phyloP scores from a whole-genome alignment of 805 yeast species.

The Ogataea degrootiae region DNA sequence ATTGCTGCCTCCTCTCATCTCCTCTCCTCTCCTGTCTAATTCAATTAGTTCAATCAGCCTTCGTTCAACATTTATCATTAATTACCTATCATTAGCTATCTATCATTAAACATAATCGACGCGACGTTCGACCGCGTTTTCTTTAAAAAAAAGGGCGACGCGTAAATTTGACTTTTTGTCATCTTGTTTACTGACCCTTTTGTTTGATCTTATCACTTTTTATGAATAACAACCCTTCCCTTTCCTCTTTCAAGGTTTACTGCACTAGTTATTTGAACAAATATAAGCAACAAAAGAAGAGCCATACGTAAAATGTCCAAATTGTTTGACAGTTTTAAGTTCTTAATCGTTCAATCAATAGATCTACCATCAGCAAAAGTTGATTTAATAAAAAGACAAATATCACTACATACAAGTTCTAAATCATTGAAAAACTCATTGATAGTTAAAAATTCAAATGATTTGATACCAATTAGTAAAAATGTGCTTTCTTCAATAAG shows the following conservation, averaged over 20 bases:
- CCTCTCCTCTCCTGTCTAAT: background rate
- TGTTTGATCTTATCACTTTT: too few relatives aligned
- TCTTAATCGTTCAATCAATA: conserved; percentile 15
- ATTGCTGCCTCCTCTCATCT: background rate
- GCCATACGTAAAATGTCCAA: conserved; percentile 2
- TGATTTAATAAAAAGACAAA: conserved; percentile 11
- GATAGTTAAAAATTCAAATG: conserved; percentile 10
- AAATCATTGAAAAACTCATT: conserved; percentile 6
- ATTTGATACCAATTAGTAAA: conserved; percentile 8
- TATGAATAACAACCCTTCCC: too few relatives aligned
- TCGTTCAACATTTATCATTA: background rate
- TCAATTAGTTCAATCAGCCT: background rate
- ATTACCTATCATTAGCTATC: too few relatives aligned
- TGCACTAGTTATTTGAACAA: background rate
- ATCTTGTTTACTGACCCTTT: too few relatives aligned
- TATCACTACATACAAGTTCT: background rate
- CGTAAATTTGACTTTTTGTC: too few relatives aligned
- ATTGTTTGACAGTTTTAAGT: conserved; percentile 14
- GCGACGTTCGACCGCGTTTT: background rate
- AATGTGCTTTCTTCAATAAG: conserved; percentile 22
- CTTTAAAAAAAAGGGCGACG: too few relatives aligned
- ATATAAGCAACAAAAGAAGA: background rate
- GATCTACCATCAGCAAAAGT: conserved; percentile 8
- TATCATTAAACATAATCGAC: background rate
- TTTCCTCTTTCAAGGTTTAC: background rate